phyloP scores from a whole-genome alignment of 2,329 filamentous ascomycete species.

The Aspergillus calidoustus region DNA sequence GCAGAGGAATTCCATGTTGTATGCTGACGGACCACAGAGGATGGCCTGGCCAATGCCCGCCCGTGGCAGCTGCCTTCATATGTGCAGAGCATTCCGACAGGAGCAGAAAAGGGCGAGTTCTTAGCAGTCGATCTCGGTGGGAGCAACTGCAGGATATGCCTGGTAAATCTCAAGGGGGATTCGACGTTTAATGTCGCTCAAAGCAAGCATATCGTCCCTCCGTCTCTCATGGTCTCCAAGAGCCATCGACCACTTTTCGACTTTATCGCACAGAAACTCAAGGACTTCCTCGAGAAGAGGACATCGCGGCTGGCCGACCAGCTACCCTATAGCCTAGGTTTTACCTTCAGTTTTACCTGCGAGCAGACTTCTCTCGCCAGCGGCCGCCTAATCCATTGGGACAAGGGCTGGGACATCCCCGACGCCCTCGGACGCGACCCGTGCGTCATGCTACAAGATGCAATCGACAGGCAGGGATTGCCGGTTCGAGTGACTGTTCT shows the following conservation, averaged over 20 bases:
- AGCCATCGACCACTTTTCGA: conserved; percentile 26
- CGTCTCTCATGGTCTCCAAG: conserved; percentile 22
- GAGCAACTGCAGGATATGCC: conserved; percentile 28
- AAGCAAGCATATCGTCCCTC: conserved; percentile 22
- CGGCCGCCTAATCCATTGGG: conserved; percentile 27
- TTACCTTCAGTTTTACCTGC: conserved; percentile 30
- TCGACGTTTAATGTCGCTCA: conserved; percentile 24
- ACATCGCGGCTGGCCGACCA: neutral
- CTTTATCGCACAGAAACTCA: conserved; percentile 24
- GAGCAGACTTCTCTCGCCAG: conserved; percentile 25
- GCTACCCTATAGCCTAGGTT: conserved; percentile 22
- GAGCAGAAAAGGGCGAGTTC: conserved; percentile 24
- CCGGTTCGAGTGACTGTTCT: conserved; percentile 26
- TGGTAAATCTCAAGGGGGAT: conserved; percentile 26
- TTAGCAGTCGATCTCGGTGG: conserved; percentile 29
- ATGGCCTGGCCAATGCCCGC: conserved; percentile 23
- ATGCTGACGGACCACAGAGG: conserved; percentile 13
- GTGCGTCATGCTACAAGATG: conserved; percentile 27
- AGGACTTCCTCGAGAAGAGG: conserved; percentile 17
- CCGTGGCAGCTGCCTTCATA: conserved; percentile 27
- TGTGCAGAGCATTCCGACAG: conserved; percentile 23
- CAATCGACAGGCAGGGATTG: conserved; percentile 23
- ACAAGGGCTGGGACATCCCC: conserved; percentile 31
- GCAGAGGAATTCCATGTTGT: too few species aligned
- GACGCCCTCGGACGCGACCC: conserved; percentile 26